These are phyloP conservation scores for Monosporascus ibericus DNA, from an alignment of 2,329 filamentous ascomycete species.

Conservation along the genomic window DNA sequence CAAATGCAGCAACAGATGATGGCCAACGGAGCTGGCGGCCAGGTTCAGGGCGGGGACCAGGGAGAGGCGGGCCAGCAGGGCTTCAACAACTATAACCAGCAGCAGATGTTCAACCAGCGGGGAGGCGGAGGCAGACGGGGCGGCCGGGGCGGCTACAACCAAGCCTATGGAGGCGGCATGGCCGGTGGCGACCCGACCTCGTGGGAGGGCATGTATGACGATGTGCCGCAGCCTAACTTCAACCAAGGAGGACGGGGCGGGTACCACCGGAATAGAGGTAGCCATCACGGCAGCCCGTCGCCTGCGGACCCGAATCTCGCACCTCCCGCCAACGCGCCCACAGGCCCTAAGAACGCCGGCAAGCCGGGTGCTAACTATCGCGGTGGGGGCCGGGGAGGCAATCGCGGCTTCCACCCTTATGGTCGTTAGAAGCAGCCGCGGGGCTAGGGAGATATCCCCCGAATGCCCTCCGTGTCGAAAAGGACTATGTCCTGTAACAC, in stretches of 20 bases:
- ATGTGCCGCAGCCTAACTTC: conserved; percentile 77
- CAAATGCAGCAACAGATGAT: conserved; percentile 38
- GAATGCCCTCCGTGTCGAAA: background rate
- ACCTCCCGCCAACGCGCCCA: conserved; percentile 78
- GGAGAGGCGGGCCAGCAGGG: conserved; percentile 20
- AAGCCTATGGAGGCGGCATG: conserved; percentile 29
- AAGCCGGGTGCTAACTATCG: conserved; percentile 89
- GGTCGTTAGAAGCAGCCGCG: conserved; percentile 17
- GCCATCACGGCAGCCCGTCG: conserved; percentile 30
- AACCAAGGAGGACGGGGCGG: conserved; percentile 39
- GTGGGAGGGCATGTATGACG: conserved; percentile 98
- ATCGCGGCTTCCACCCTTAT: conserved; percentile 78
- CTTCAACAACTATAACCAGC: conserved; percentile 21
- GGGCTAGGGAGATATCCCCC: background rate
- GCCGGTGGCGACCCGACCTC: conserved; percentile 64
- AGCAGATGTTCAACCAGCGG: conserved; percentile 22
- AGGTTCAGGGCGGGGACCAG: conserved; percentile 32
- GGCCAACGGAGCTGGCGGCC: conserved; percentile 18
- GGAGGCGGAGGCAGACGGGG: conserved; percentile 23
- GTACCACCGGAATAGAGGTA: conserved; percentile 31
- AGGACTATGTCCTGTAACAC: background rate
- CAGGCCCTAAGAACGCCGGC: conserved; percentile 91
- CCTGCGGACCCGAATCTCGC: conserved; percentile 49
- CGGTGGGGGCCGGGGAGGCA: conserved; percentile 73
- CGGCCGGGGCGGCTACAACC: conserved; percentile 31